These are phyloP conservation scores for Litchi chinensis DNA, from an alignment of 345 rosid genomes.

Conservation along the genomic window DNA sequence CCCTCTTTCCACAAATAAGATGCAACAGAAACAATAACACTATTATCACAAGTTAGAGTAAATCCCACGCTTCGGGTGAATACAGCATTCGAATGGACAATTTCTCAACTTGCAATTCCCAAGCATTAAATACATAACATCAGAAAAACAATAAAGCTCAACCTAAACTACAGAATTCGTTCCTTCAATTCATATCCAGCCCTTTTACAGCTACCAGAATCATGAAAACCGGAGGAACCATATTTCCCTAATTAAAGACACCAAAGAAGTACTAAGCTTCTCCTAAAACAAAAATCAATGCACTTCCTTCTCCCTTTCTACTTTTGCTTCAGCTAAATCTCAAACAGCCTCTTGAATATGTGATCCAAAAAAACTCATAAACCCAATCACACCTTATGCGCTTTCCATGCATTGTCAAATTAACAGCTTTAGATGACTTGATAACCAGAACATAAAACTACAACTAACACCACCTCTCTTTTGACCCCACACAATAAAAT, in stretches of 20 bases:
- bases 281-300: background rate
- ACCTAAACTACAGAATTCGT: background rate
- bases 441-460: background rate
- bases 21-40: background rate
- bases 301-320: background rate
- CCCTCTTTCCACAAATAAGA: background rate
- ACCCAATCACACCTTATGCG: background rate
- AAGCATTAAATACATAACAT: background rate
- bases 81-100: background rate
- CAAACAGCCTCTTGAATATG: background rate
- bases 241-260: background rate
- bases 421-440: background rate
- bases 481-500: background rate
- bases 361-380: background rate
- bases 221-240: background rate
- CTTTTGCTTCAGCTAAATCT: background rate
- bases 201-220: background rate
- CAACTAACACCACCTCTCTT: background rate
- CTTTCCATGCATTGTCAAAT: background rate
- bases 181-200: background rate
- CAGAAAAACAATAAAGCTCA: background rate
- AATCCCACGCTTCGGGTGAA: background rate
- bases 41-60: background rate
- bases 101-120: background rate
- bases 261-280: background rate